Base-by-base conservation (phyloP, 345 rosid species). In the Boechera stricta region DNA sequence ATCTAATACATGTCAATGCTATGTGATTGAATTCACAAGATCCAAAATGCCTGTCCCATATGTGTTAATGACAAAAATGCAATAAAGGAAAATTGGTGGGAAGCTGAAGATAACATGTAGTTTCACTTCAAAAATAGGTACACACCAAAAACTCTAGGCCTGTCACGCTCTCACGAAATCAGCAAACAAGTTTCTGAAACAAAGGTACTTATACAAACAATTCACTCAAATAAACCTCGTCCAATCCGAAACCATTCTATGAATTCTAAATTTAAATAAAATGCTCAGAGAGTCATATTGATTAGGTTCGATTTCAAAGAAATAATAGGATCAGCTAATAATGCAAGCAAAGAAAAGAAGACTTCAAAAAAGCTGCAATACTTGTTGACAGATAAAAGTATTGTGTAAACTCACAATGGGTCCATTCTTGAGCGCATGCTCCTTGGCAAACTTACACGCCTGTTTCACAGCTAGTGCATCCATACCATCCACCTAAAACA, bases 381-480 rank as follows among this genome's bases (percentile, higher is more conserved):
- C 61, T 33, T 51, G 69, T 16, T 29, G 26, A 39, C 62, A 32
- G 15, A 15, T 38, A 51, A 49, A 44, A 2, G 48, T 28, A 59
- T 2, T 53, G 59, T 3, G 56, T n/a, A 54, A 77, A 86, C 97
- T 89, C 82, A 95, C 98, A 75, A 95, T 86, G 55, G 99, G 99
- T 67, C 98, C 98, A 85, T 91, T 92, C 87, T 91, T 92, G 77
- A 91, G 82, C 6, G 85, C 96, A 81, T 87, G 87, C 82, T 91
- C 98, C 85, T 95, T 95, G 12, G 99, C 98, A 73, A 91, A 92
- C 80, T 83, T 87, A 87, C 99, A 95, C 5, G 97, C 99, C 78
- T 95, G 98, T 69, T 95, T 95, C 79, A 95, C 99, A 70, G 98
- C 98, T 63, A 95, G 71, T 33, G 77, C 96, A 87, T 95, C 99